These are phyloP conservation scores for Setaria viridis DNA, from an alignment of 202 grass and related monocot genomes.

Conservation along the genomic window DNA sequence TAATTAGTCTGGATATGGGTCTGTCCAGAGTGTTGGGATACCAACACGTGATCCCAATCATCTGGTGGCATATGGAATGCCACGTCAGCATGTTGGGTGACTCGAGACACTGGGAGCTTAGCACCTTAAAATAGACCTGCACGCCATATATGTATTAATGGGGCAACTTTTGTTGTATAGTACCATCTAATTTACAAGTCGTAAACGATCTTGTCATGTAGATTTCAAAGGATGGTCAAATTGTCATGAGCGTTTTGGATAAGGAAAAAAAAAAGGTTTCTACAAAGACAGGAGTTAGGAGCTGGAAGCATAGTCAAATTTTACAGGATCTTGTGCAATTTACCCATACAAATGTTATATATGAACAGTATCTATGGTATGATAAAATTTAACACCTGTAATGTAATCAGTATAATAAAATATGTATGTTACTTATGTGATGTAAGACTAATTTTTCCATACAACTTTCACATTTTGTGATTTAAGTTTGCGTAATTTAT, in stretches of 20 bases:
- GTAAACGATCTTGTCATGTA: background rate
- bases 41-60: no score
- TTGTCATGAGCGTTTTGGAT: no score
- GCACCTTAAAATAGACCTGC: no score
- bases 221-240: background rate
- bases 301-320: background rate
- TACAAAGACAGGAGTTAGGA: background rate
- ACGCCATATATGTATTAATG: background rate
- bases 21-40: no score
- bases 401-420: background rate
- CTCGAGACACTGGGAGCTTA: no score
- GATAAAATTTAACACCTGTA: background rate
- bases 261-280: background rate
- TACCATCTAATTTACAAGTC: no score
- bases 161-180: background rate
- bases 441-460: background rate
- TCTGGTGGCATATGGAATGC: no score
- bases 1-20: no score
- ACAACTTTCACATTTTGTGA: background rate
- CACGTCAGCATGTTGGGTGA: no score
- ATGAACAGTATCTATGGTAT: background rate
- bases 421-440: background rate
- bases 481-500: background rate
- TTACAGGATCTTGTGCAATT: background rate
- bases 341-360: background rate